Evolutionary conservation across 495 filamentous ascomycete species (phyloP), one percentile per base, ranked within the genome.

Genomic region (Hyaloscypha bicolor): DNA sequence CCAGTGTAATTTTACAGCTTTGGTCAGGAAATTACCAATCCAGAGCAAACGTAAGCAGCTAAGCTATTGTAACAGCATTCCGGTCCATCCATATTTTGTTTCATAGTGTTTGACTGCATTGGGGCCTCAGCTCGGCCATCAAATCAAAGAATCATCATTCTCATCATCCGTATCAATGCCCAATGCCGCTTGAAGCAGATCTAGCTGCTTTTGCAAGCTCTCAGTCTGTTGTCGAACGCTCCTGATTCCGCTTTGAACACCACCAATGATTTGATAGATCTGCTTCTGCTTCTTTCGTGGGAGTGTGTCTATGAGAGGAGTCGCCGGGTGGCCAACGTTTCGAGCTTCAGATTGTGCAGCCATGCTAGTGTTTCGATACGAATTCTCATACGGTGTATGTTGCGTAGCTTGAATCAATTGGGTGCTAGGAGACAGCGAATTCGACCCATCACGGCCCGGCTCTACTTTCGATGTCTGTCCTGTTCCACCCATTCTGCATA

Each of bases 181-280:
- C 42, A 48, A 19, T 21, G 19, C 56, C 9, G 29, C 29, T 52
- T 69, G 70, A 4, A 72, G 64, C 12, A 59, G 5, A 55, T 70
- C 71, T 37, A 72, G 35, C 48, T 72, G 67, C 37, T 68, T 67
- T 48, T 72, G 71, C 29, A 72, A 16, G 14, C 42, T 53, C 4
- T 72, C 71, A 6, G 71, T 63, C n/a, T 72, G 71, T 32, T 69
- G 64, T 22, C 56, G 45, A 6, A 60, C 60, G 51, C 25, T 70
- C 48, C 67, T 67, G 25, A 72, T 70, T 3, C 67, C 71, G 42
- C 68, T 65, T 35, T 72, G 71, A 9, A 72, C 21, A 21, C 68
- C 68, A 33, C 64, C 71, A 21, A 72, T 67, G 9, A 72, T 65
- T 2, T 64, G 56, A 31, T 65, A 65, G 52, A 72, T 68, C 30